phyloP scores from a whole-genome alignment of 768 basidiomycete species.

The Candolleomyces eurysporus region DNA sequence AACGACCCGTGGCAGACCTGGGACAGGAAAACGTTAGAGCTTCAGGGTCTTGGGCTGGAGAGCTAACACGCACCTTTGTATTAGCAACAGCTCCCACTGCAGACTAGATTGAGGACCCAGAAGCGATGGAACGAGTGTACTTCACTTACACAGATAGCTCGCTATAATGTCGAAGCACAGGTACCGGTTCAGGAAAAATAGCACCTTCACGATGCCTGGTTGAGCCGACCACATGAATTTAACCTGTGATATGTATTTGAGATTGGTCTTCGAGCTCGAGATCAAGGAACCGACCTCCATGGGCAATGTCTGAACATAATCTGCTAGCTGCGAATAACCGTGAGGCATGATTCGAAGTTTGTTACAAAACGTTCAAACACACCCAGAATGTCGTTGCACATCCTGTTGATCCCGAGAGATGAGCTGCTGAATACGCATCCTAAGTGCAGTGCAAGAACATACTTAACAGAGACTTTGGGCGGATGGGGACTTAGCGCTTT shows the following conservation, averaged over 20 bases:
- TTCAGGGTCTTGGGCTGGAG: not conserved
- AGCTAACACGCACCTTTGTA: not conserved
- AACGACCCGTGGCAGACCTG: not conserved
- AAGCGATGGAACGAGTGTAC: not conserved
- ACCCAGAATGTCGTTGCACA: not conserved
- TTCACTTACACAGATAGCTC: not conserved
- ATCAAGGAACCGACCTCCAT: not conserved
- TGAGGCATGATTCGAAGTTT: not conserved
- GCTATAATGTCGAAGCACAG: conserved; percentile 1
- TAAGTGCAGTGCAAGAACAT: not conserved
- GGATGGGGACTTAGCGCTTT: no score
- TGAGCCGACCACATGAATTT: not conserved
- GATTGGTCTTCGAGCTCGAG: not conserved
- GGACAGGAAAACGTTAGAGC: not conserved
- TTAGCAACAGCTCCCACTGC: not conserved
- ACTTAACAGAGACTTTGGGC: not conserved
- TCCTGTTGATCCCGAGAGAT: not conserved
- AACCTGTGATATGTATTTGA: not conserved
- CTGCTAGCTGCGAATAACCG: not conserved
- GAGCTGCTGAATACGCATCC: not conserved
- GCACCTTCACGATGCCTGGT: not conserved
- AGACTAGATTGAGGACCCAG: not conserved
- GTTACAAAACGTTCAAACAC: not conserved
- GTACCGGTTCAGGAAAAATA: not conserved
- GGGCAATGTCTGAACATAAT: not conserved